Evolutionary conservation across 1,284 basidiomycete genomes (phyloP).

Genomic region (Moniliophthora roreri): DNA sequence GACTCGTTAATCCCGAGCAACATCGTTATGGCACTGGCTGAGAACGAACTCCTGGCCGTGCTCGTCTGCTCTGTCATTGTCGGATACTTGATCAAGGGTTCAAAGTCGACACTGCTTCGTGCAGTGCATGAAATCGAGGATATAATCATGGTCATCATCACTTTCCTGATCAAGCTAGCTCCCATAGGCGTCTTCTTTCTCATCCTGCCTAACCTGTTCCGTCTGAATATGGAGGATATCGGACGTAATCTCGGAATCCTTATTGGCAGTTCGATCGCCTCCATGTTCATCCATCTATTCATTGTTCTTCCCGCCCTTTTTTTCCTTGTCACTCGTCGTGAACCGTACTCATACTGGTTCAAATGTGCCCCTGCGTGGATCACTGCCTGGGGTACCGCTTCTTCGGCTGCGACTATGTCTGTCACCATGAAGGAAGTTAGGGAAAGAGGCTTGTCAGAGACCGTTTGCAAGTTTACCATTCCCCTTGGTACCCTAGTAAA

Average conservation of each 20-base stretch:
- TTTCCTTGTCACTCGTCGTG: not conserved
- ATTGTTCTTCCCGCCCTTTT: not conserved
- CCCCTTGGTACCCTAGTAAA: not conserved
- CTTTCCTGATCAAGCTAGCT: not conserved
- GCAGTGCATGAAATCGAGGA: not conserved
- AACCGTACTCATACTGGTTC: not conserved
- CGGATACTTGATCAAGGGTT: not conserved
- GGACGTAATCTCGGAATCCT: not conserved
- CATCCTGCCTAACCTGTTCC: not conserved
- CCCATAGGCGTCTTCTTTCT: conserved; percentile 1
- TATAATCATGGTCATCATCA: not conserved
- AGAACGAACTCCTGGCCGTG: not conserved
- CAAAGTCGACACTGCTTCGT: not conserved
- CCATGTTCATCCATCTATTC: not conserved
- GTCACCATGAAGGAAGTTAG: not conserved
- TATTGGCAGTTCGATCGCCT: not conserved
- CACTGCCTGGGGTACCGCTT: not conserved
- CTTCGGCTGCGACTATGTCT: not conserved
- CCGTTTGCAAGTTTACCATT: not conserved
- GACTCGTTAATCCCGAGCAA: not conserved
- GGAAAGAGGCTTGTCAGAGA: not conserved
- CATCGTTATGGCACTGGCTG: not conserved
- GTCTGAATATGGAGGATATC: not conserved
- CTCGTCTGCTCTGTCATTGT: not conserved
- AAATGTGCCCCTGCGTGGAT: not conserved